Conservation (phyloP, 73 alveolate species). For the Effrenium voratum region DNA sequence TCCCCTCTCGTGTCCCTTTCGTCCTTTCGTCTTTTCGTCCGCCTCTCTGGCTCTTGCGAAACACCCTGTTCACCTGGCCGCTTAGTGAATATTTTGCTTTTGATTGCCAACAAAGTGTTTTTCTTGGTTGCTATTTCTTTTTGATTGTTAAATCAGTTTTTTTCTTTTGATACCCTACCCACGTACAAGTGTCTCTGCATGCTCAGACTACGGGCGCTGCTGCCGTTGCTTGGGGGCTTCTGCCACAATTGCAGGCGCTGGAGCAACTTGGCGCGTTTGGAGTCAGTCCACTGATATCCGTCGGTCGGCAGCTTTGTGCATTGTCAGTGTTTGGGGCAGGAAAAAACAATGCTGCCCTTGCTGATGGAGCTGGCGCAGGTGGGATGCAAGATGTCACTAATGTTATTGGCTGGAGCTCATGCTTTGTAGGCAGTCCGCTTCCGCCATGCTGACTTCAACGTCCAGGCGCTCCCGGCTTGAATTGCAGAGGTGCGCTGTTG, state of each 20-base stretch:
- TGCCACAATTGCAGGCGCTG: constrained; percentile 60
- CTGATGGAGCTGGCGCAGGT: constrained; percentile 58
- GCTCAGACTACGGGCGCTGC: constrained; percentile 79
- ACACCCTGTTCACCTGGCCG: too few relatives aligned
- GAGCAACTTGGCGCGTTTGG: too few relatives aligned
- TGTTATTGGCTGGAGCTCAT: not conserved
- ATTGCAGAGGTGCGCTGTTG: not conserved
- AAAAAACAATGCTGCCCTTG: constrained; percentile 14
- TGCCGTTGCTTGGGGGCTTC: constrained; percentile 53
- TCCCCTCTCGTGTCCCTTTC: too few relatives aligned
- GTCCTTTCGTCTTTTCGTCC: too few relatives aligned
- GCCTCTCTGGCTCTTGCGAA: too few relatives aligned
- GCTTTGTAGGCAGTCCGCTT: constrained; percentile 66
- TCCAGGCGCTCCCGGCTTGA: constrained; percentile 11
- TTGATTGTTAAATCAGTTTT: too few relatives aligned
- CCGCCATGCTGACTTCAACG: constrained; percentile 81
- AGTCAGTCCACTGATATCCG: too few relatives aligned
- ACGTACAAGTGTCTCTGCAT: not conserved
- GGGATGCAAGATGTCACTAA: not conserved
- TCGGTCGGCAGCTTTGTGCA: too few relatives aligned
- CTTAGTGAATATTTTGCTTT: too few relatives aligned
- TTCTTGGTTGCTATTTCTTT: too few relatives aligned
- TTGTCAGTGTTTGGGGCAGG: constrained; percentile 44
- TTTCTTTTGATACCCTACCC: too few relatives aligned
- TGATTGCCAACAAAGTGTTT: too few relatives aligned